Percentiles rank a stretch among this genome's conserved stretches.
These are phyloP conservation scores for Cystobasidiopsis lactophilus DNA, from an alignment of 768 basidiomycete species.

Conservation along the genomic window DNA sequence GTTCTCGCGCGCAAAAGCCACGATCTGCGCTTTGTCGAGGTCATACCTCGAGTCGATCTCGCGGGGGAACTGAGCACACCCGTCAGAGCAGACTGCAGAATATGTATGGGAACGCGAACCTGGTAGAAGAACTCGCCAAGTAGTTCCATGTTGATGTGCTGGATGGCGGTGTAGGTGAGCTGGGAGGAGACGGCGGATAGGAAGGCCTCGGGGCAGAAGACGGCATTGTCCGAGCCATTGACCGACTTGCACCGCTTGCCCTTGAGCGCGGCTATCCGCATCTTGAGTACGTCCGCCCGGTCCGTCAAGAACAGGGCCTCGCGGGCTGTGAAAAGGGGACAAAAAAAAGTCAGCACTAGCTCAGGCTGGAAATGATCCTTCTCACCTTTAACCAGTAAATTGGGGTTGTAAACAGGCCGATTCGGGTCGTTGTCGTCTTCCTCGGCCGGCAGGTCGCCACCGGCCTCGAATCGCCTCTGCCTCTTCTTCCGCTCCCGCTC, in stretches of 20 bases:
- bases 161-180: constrained; percentile 77
- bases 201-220: constrained; percentile 90
- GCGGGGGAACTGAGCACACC: constrained; percentile 53
- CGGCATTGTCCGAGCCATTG: constrained; percentile 58
- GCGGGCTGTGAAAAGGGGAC: constrained; percentile 64
- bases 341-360: constrained; percentile 13
- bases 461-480: constrained; percentile 10
- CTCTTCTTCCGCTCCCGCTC: constrained; percentile 32
- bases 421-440: constrained; percentile 36
- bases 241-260: constrained; percentile 57
- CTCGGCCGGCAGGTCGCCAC: neutral
- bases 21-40: constrained; percentile 70
- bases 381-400: constrained; percentile 70
- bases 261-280: constrained; percentile 63
- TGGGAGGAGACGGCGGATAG: constrained; percentile 92
- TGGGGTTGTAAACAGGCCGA: constrained; percentile 54
- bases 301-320: constrained; percentile 76
- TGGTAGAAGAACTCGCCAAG: constrained; percentile 98
- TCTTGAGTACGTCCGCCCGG: constrained; percentile 56
- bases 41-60: constrained; percentile 94
- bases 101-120: constrained; percentile 34
- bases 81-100: neutral
- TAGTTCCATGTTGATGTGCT: constrained; percentile 98
- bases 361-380: neutral
- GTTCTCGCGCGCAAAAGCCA: constrained; percentile 85